Percentiles rank a stretch among this genome's conserved stretches.
phyloP scores from a whole-genome alignment of 1,284 basidiomycete species.

The Ceraceosorus guamensis region DNA sequence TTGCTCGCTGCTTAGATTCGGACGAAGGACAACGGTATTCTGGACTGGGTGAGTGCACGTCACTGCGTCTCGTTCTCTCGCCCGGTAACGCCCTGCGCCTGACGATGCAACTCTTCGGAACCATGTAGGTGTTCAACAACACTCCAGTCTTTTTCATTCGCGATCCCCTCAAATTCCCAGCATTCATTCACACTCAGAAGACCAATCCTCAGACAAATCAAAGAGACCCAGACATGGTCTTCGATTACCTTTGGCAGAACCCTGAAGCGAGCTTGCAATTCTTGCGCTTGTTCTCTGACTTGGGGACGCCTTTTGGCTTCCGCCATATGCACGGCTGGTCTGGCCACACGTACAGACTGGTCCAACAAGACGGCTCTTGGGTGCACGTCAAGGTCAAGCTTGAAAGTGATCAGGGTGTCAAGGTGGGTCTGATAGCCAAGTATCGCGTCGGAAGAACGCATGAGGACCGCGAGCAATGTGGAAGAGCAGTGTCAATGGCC shows the following conservation, averaged over 20 bases:
- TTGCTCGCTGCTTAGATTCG: slow-evolving; percentile 36
- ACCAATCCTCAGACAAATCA: slow-evolving; percentile 4
- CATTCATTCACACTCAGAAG: slow-evolving; percentile 11
- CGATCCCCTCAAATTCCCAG: slow-evolving; percentile 50
- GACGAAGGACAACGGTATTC: slow-evolving; percentile 10
- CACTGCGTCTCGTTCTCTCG: slow-evolving; percentile 83
- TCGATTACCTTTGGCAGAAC: slow-evolving; percentile 6
- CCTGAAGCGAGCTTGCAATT: not conserved
- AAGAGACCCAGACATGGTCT: slow-evolving; percentile 19
- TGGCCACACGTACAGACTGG: slow-evolving; percentile 81
- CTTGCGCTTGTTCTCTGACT: slow-evolving; percentile 63
- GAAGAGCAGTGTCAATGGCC: too few species aligned
- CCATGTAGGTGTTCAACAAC: slow-evolving; percentile 25
- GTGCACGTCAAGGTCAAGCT: slow-evolving; percentile 73
- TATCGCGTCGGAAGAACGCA: too few species aligned
- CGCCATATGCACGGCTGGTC: slow-evolving; percentile 66
- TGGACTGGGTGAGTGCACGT: slow-evolving; percentile 2
- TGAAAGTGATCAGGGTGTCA: slow-evolving; percentile 56
- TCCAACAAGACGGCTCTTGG: slow-evolving; percentile 69
- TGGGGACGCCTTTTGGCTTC: slow-evolving; percentile 78
- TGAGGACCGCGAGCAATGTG: too few species aligned
- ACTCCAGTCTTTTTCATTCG: slow-evolving; percentile 47
- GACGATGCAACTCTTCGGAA: not conserved
- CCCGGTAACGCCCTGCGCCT: slow-evolving; percentile 67
- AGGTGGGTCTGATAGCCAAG: slow-evolving; percentile 9